Percentiles rank a stretch among this genome's conserved stretches.
These are phyloP conservation scores for Aurinia saxatilis DNA, from an alignment of 345 rosid species.

Conservation along the genomic window DNA sequence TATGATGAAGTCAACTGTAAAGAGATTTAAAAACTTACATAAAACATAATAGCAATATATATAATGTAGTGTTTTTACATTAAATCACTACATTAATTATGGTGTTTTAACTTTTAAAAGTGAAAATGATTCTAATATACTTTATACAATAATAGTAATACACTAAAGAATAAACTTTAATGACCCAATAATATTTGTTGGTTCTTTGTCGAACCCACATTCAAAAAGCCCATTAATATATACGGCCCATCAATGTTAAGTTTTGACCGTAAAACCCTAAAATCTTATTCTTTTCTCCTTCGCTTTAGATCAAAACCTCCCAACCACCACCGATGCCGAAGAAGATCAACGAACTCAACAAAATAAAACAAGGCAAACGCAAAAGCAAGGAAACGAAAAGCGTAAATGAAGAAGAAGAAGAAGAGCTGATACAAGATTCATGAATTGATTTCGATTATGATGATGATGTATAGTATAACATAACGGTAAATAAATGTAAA, in stretches of 20 bases:
- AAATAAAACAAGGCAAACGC: background rate
- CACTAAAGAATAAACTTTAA: too few relatives aligned
- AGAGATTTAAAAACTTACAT: background rate
- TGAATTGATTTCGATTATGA: conserved; percentile 22
- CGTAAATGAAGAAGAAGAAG: conserved; percentile 20
- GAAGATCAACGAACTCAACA: background rate
- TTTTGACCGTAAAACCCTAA: conserved; percentile 20
- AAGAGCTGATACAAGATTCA: conserved; percentile 8
- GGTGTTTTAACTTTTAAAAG: too few relatives aligned
- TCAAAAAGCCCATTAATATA: background rate
- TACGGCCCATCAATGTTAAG: background rate
- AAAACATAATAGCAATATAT: background rate
- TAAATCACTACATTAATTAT: too few relatives aligned
- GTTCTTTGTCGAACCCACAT: too few relatives aligned
- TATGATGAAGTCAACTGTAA: background rate
- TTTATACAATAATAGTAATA: too few relatives aligned
- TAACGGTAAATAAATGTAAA: too few relatives aligned
- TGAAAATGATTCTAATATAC: too few relatives aligned
- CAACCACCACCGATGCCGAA: conserved; percentile 15
- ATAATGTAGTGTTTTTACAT: too few relatives aligned
- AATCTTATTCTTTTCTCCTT: conserved; percentile 1
- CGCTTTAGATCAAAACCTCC: background rate
- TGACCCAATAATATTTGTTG: too few relatives aligned
- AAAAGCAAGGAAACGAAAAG: background rate
- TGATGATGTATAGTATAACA: too few relatives aligned